These are phyloP conservation scores for Straminergon stramineum DNA, from an alignment of 225 moss, liverwort and hornwort genomes.

Conservation along the genomic window DNA sequence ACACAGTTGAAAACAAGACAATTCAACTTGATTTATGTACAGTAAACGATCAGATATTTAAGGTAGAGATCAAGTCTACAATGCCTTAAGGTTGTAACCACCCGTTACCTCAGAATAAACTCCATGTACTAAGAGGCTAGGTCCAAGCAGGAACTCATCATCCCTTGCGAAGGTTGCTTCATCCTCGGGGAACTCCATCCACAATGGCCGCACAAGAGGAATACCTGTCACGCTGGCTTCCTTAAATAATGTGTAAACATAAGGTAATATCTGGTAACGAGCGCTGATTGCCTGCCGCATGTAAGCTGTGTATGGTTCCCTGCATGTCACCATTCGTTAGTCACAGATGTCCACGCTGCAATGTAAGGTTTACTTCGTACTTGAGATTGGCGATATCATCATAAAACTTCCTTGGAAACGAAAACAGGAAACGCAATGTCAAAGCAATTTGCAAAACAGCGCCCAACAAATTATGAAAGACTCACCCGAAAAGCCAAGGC, in stretches of 20 bases:
- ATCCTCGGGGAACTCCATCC: conserved; percentile 92
- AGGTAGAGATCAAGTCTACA: neutral
- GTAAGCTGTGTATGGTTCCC: conserved; percentile 83
- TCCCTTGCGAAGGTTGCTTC: conserved; percentile 52
- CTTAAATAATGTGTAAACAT: conserved; percentile 83
- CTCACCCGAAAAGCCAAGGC: conserved; percentile 94
- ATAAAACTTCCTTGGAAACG: neutral
- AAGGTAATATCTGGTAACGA: conserved; percentile 85
- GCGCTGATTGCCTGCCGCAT: conserved; percentile 85
- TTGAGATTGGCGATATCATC: neutral
- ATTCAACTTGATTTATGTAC: neutral
- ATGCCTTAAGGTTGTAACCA: neutral
- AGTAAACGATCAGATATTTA: neutral
- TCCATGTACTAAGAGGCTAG: conserved; percentile 83
- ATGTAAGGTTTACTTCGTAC: neutral
- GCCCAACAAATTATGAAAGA: neutral
- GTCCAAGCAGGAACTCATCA: conserved; percentile 81
- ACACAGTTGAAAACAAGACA: neutral
- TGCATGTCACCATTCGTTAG: conserved; percentile 25
- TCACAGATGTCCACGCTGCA: neutral
- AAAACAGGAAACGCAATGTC: neutral
- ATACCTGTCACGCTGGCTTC: conserved; percentile 83
- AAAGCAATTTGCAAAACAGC: neutral
- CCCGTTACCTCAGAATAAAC: conserved; percentile 65
- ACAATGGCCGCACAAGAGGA: conserved; percentile 87